These are phyloP conservation scores for Begonia masoniana DNA, from an alignment of 306 rosid genomes.

Conservation along the genomic window DNA sequence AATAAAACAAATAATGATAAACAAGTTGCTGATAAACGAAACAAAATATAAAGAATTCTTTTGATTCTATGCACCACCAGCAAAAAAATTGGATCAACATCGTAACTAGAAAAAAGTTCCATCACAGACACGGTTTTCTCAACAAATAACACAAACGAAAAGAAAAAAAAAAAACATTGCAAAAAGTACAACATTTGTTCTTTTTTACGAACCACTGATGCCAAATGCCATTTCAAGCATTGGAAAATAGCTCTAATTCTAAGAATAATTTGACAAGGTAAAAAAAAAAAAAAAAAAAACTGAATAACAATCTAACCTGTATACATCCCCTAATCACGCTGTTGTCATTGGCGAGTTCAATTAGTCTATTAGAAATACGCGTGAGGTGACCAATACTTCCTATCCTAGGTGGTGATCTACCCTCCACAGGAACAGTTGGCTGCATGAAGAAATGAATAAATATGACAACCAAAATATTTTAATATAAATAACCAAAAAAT, in stretches of 20 bases:
- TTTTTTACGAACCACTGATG: too few species aligned
- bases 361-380: slow-evolving; percentile 78
- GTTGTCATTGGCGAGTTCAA: slow-evolving; percentile 60
- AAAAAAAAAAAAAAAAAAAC: background rate
- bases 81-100: too few species aligned
- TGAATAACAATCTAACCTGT: slow-evolving; percentile 40
- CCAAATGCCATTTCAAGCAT: background rate
- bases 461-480: slow-evolving; percentile 5
- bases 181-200: too few species aligned
- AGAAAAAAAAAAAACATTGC: too few species aligned
- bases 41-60: background rate
- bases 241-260: background rate
- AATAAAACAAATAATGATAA: background rate
- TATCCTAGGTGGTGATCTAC: slow-evolving; percentile 61
- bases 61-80: too few species aligned
- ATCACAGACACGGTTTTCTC: too few species aligned
- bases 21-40: background rate
- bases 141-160: too few species aligned
- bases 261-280: background rate
- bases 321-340: slow-evolving; percentile 47
- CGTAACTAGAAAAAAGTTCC: too few species aligned
- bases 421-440: slow-evolving; percentile 75
- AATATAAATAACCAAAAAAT: slow-evolving; percentile 5
- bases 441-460: slow-evolving; percentile 29
- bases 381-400: slow-evolving; percentile 93